Evolutionary conservation across 768 basidiomycete genomes (phyloP).

Genomic region (Tephrocybe sp.): DNA sequence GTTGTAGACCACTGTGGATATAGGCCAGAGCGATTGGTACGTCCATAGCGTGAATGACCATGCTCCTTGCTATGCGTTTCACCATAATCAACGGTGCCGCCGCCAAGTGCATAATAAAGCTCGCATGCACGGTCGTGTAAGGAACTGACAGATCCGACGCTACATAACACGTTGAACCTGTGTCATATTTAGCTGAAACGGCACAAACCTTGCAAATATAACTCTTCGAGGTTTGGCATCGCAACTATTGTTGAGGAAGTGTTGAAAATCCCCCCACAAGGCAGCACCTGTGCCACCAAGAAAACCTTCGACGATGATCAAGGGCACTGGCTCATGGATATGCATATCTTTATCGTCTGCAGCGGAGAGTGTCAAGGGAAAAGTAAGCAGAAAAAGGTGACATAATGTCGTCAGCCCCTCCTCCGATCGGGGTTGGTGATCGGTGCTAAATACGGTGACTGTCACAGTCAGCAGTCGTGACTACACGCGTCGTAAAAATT

Average conservation of each 20-base stretch:
- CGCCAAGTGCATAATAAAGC: conserved; percentile 43
- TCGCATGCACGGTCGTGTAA: conserved; percentile 56
- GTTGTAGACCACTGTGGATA: conserved; percentile 47
- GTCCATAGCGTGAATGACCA: conserved; percentile 42
- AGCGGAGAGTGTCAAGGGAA: background rate
- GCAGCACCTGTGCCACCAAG: conserved; percentile 34
- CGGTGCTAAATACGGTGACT: background rate
- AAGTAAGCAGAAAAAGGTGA: background rate
- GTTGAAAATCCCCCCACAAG: conserved; percentile 39
- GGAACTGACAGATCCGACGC: conserved; percentile 52
- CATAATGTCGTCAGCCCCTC: background rate
- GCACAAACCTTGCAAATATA: conserved; percentile 8
- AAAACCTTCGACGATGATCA: conserved; percentile 52
- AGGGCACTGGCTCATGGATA: conserved; percentile 1
- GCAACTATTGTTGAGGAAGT: conserved; percentile 8
- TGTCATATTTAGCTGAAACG: background rate
- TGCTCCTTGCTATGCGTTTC: conserved; percentile 37
- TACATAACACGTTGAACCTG: conserved; percentile 14
- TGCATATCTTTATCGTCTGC: background rate
- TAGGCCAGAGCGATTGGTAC: conserved; percentile 35
- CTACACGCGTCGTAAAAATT: conserved; percentile 3
- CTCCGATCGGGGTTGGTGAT: background rate
- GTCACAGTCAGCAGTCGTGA: conserved; percentile 10
- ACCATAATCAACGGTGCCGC: conserved; percentile 53
- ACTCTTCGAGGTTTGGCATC: conserved; percentile 20